Percentiles rank a stretch among this genome's conserved stretches.
Evolutionary conservation across 805 yeast genomes (phyloP).

Genomic region (Candida ponderosae): DNA sequence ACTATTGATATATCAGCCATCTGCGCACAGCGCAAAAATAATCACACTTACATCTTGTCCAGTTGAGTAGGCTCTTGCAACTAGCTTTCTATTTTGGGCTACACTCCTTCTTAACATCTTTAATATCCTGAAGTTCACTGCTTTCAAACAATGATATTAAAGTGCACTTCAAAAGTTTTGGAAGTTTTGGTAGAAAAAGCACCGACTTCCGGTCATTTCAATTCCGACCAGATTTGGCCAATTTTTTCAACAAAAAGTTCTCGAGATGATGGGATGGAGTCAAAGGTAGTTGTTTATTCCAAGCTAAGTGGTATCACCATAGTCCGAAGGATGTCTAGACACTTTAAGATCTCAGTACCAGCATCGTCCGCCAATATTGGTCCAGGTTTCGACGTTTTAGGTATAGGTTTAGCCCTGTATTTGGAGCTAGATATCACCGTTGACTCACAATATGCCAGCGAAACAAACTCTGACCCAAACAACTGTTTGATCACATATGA

Average conservation of each 20-base stretch:
- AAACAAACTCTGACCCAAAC: constrained; percentile 52
- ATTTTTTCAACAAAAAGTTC: not conserved
- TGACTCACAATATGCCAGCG: constrained; percentile 39
- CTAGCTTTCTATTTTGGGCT: too few species aligned
- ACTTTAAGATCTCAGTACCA: constrained; percentile 69
- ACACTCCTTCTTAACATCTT: too few species aligned
- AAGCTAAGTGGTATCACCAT: not conserved
- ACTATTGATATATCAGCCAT: too few species aligned
- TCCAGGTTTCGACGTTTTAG: constrained; percentile 96
- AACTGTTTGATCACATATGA: constrained; percentile 66
- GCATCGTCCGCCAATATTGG: constrained; percentile 98
- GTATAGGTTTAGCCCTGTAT: constrained; percentile 76
- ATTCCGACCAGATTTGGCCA: not conserved
- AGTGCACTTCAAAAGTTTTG: too few species aligned
- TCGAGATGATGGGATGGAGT: not conserved
- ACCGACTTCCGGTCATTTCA: not conserved
- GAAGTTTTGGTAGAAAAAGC: too few species aligned
- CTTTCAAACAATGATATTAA: too few species aligned
- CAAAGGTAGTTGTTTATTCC: constrained; percentile 5
- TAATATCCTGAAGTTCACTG: too few species aligned
- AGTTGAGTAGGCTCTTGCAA: not conserved
- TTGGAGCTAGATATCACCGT: constrained; percentile 63
- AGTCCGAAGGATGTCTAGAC: constrained; percentile 30
- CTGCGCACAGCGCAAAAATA: too few species aligned
- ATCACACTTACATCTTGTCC: not conserved